Percentiles rank a stretch among this genome's conserved stretches.
phyloP scores from a whole-genome alignment of 768 basidiomycete genomes.

The Chiua virens region DNA sequence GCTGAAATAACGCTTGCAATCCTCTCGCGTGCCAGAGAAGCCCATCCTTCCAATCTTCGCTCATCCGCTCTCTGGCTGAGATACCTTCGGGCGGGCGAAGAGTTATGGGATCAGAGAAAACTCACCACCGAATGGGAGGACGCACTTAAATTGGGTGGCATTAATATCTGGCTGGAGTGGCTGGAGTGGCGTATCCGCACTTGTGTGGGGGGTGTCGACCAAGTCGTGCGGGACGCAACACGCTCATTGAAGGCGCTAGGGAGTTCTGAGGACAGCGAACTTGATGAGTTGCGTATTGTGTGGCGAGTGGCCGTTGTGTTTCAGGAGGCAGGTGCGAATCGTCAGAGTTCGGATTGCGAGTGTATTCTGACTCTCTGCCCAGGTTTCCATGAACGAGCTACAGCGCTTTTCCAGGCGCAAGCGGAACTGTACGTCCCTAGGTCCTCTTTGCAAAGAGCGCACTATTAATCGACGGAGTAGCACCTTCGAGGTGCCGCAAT shows the following conservation, averaged over 20 bases:
- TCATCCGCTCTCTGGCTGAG: conserved; percentile 56
- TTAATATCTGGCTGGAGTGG: conserved; percentile 77
- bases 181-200: conserved; percentile 69
- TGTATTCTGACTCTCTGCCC: neutral
- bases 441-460: neutral
- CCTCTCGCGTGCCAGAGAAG: conserved; percentile 60
- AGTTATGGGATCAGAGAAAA: conserved; percentile 62
- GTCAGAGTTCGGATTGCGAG: neutral
- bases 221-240: conserved; percentile 50
- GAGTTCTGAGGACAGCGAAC: conserved; percentile 44
- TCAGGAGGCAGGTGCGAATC: conserved; percentile 60
- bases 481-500: conserved; percentile 54
- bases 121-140: conserved; percentile 67
- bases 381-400: conserved; percentile 76
- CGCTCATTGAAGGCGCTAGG: conserved; percentile 47
- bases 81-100: conserved; percentile 72
- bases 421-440: conserved; percentile 64
- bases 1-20: conserved; percentile 72
- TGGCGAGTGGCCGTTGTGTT: conserved; percentile 70
- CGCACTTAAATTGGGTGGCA: conserved; percentile 50
- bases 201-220: conserved; percentile 47
- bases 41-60: conserved; percentile 48
- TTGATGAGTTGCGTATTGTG: conserved; percentile 57
- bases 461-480: conserved; percentile 36
- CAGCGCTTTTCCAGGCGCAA: conserved; percentile 80